phyloP scores from a whole-genome alignment of 192 early-diverging fungal genomes.

The Backusella parvicylindrica region DNA sequence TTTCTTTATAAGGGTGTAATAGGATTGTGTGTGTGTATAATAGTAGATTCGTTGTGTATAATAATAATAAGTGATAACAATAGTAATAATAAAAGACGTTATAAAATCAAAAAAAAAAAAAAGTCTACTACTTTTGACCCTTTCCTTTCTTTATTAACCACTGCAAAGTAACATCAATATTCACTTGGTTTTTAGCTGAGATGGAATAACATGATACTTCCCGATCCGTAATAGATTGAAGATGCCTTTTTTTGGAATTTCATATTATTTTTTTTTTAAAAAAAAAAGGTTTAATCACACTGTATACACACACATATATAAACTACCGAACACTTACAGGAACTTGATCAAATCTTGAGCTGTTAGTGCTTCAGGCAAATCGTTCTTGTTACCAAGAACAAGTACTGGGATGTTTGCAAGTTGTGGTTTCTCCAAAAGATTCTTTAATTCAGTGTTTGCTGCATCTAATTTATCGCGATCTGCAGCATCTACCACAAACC shows the following conservation, averaged over 20 bases:
- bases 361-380: slow-evolving; percentile 81
- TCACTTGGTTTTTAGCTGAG: slow-evolving; percentile 95
- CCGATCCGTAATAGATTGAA: slow-evolving; percentile 85
- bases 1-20: background rate
- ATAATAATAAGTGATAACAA: no score
- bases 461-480: slow-evolving; percentile 92
- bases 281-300: background rate
- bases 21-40: background rate
- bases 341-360: slow-evolving; percentile 90
- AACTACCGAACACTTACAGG: slow-evolving; percentile 55
- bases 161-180: slow-evolving; percentile 95
- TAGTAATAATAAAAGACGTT: background rate
- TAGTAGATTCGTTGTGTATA: background rate
- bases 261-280: background rate
- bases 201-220: slow-evolving; percentile 99
- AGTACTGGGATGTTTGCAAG: slow-evolving; percentile 93
- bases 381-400: slow-evolving; percentile 98
- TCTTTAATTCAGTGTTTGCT: slow-evolving; percentile 88
- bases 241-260: slow-evolving; percentile 48
- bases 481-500: slow-evolving; percentile 95
- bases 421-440: slow-evolving; percentile 89
- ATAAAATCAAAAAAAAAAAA: background rate
- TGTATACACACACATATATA: background rate
- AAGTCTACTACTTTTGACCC: slow-evolving; percentile 40
- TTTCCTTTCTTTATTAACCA: slow-evolving; percentile 91